Conservation (phyloP, 352 stramenopile genomes). For the Blastocystis sp. region DNA sequence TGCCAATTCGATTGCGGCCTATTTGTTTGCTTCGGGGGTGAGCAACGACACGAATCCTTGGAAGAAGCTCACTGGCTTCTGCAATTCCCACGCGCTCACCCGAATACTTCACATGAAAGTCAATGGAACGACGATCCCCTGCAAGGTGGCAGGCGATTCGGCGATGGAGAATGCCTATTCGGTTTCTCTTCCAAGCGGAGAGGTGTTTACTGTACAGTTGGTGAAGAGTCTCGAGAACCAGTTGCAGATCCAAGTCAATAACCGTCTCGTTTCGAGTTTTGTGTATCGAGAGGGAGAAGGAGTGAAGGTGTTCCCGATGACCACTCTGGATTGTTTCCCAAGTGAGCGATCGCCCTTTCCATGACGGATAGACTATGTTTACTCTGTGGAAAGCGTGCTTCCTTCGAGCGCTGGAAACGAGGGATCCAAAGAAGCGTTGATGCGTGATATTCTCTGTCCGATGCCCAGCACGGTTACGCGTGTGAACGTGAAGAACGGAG, state of each 20-base stretch:
- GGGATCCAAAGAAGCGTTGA: constrained; percentile 59
- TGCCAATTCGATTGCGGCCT: neutral
- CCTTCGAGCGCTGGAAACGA: constrained; percentile 60
- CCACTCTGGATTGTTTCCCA: neutral
- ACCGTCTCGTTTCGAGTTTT: neutral
- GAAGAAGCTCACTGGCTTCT: neutral
- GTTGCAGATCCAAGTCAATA: neutral
- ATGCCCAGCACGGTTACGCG: constrained; percentile 87
- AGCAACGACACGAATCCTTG: neutral
- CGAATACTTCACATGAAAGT: neutral
- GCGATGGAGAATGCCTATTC: neutral
- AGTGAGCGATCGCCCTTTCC: neutral
- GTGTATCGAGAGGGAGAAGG: neutral
- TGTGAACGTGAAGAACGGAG: constrained; percentile 74
- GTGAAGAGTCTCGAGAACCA: neutral
- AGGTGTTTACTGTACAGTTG: neutral
- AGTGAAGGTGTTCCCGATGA: neutral
- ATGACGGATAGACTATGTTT: neutral
- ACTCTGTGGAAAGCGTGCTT: constrained; percentile 41
- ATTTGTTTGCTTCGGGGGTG: neutral
- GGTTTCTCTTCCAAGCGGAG: neutral
- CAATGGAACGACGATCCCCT: neutral
- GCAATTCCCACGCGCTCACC: neutral
- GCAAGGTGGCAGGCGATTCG: neutral
- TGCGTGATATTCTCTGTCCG: constrained; percentile 66